A percentile compares a stretch with the other conserved stretches of the same genome.
These are phyloP conservation scores for Carex littledalei DNA, from an alignment of 176 grass and related monocot species.

Conservation along the genomic window DNA sequence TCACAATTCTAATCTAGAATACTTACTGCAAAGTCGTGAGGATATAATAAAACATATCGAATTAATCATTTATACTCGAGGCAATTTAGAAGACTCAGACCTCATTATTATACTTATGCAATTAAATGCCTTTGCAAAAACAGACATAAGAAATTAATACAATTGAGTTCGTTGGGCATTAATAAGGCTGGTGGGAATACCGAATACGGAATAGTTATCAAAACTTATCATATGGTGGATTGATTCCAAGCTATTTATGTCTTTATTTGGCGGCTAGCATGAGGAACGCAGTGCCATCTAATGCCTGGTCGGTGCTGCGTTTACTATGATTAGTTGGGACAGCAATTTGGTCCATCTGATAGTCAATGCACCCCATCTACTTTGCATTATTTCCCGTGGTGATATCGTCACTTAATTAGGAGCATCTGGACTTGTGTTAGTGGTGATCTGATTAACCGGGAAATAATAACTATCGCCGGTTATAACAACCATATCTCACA, in stretches of 20 bases:
- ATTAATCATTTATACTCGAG: background rate
- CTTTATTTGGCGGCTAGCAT: conserved; percentile 11
- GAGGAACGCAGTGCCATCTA: background rate
- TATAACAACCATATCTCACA: too few relatives aligned
- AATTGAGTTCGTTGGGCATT: background rate
- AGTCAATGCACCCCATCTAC: conserved; percentile 1
- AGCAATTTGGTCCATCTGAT: background rate
- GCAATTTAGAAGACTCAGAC: background rate
- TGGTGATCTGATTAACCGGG: background rate
- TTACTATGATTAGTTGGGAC: conserved; percentile 13
- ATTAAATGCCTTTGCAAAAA: background rate
- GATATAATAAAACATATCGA: too few relatives aligned
- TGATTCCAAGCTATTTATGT: background rate
- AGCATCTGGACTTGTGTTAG: background rate
- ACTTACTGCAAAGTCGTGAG: too few relatives aligned
- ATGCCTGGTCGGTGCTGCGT: conserved; percentile 7
- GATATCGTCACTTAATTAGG: background rate
- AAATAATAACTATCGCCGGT: background rate
- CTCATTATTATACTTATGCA: background rate
- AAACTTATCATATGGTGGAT: background rate
- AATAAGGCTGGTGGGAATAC: conserved; percentile 1
- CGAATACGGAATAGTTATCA: background rate
- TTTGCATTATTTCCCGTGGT: background rate
- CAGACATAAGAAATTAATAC: background rate
- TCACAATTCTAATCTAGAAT: too few relatives aligned